Evolutionary conservation across 2,329 filamentous ascomycete species (phyloP).

Genomic region (Ilyonectria destructans): DNA sequence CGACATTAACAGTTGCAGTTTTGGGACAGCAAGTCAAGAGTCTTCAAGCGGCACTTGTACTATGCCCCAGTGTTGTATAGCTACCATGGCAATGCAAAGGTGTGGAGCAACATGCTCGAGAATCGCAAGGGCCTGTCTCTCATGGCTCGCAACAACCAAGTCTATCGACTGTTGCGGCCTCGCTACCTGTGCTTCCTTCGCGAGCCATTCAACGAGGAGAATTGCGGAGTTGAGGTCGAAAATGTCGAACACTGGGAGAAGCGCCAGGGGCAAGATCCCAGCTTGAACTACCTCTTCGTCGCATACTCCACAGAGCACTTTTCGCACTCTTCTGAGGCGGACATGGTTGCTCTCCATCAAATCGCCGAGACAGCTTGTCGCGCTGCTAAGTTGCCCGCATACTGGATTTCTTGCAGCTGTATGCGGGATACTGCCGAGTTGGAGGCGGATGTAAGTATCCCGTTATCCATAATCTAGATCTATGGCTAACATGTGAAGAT

Average conservation of each 20-base stretch:
- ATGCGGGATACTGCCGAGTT: constrained; percentile 47
- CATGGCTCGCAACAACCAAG: constrained; percentile 43
- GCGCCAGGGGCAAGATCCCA: constrained; percentile 40
- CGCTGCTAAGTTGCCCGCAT: constrained; percentile 45
- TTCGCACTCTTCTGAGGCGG: constrained; percentile 40
- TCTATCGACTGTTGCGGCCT: constrained; percentile 44
- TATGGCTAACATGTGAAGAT: constrained; percentile 36
- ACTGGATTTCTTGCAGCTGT: constrained; percentile 49
- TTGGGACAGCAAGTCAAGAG: constrained; percentile 42
- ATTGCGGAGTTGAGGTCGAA: constrained; percentile 44
- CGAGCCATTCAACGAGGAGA: constrained; percentile 43
- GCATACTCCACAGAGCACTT: constrained; percentile 49
- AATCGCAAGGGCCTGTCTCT: constrained; percentile 44
- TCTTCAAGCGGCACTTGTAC: constrained; percentile 32
- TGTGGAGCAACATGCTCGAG: constrained; percentile 49
- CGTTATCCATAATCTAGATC: no score
- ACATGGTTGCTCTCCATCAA: constrained; percentile 47
- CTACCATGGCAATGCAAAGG: constrained; percentile 46
- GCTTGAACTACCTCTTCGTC: constrained; percentile 46
- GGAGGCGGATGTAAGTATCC: constrained; percentile 43
- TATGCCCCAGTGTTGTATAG: constrained; percentile 48
- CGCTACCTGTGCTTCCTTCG: constrained; percentile 48
- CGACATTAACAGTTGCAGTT: constrained; percentile 34
- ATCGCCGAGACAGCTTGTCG: constrained; percentile 50
- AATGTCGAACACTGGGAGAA: constrained; percentile 45